Conservation (phyloP, 2,329 filamentous ascomycete genomes). For the Coleophoma crateriformis region DNA sequence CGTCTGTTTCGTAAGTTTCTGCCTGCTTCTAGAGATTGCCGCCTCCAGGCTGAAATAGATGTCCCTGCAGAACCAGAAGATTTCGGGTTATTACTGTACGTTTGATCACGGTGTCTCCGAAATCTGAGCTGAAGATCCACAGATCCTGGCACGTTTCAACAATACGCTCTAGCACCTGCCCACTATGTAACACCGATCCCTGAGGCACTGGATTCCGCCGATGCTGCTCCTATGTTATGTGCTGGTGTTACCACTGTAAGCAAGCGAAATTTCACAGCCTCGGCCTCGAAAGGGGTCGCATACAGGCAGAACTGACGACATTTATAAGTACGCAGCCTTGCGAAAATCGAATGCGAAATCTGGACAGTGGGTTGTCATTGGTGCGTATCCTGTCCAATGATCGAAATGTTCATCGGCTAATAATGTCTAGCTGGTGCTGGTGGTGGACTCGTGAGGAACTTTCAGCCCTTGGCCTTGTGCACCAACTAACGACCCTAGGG, state of each 20-base stretch:
- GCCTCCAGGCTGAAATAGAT: background rate
- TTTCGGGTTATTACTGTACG: constrained; percentile 59
- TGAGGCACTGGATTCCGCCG: constrained; percentile 49
- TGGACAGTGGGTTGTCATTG: constrained; percentile 40
- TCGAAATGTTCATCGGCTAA: background rate
- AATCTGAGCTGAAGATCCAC: background rate
- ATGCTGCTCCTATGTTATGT: constrained; percentile 62
- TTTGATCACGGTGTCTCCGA: background rate
- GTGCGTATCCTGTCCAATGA: background rate
- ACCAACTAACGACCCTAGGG: constrained; percentile 31
- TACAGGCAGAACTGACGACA: constrained; percentile 18
- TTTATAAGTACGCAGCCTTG: constrained; percentile 50
- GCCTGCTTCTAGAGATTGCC: background rate
- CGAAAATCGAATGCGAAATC: constrained; percentile 50
- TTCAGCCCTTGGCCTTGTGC: background rate
- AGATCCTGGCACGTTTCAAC: constrained; percentile 64
- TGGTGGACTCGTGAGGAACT: constrained; percentile 42
- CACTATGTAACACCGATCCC: constrained; percentile 68
- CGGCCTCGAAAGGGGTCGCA: constrained; percentile 15
- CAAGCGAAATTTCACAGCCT: constrained; percentile 9
- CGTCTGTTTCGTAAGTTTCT: constrained; percentile 53
- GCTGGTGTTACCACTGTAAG: constrained; percentile 54
- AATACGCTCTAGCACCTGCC: constrained; percentile 59
- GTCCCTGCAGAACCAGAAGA: constrained; percentile 36
- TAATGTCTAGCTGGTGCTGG: constrained; percentile 43